Conservation (phyloP, 2,329 filamentous ascomycete genomes). For the Venturia effusa region DNA sequence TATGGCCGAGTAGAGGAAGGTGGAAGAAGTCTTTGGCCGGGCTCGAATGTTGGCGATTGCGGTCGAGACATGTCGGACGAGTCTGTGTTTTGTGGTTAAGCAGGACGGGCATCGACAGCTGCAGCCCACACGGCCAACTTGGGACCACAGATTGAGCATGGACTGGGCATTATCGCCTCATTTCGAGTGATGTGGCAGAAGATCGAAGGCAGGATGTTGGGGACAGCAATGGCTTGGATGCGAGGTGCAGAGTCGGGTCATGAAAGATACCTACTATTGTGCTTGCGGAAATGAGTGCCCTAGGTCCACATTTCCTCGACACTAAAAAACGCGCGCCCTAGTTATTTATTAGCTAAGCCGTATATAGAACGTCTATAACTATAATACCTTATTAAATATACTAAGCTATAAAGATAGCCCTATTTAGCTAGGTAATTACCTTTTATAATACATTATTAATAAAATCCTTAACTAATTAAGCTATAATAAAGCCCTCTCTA, state of each 20-base stretch:
- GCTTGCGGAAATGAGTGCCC: too few relatives aligned
- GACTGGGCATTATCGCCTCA: not conserved
- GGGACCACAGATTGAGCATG: slow-evolving; percentile 10
- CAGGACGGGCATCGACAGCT: slow-evolving; percentile 52
- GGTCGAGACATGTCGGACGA: slow-evolving; percentile 29
- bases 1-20: slow-evolving; percentile 57
- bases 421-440: too few relatives aligned
- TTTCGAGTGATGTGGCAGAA: not conserved
- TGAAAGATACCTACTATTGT: too few relatives aligned
- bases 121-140: slow-evolving; percentile 5
- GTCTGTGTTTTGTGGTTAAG: slow-evolving; percentile 29
- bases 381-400: not conserved
- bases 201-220: not conserved
- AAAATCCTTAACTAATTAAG: too few relatives aligned
- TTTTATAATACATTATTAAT: too few relatives aligned
- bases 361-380: too few relatives aligned
- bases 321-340: too few relatives aligned
- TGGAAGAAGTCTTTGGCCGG: slow-evolving; percentile 39
- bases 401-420: too few relatives aligned
- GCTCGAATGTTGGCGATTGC: not conserved
- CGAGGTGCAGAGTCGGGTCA: not conserved
- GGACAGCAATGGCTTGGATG: not conserved
- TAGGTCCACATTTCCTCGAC: too few relatives aligned
- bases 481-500: too few relatives aligned
- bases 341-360: too few relatives aligned